Conservation (phyloP, 768 basidiomycete species). For the Tylopilus intermedius region DNA sequence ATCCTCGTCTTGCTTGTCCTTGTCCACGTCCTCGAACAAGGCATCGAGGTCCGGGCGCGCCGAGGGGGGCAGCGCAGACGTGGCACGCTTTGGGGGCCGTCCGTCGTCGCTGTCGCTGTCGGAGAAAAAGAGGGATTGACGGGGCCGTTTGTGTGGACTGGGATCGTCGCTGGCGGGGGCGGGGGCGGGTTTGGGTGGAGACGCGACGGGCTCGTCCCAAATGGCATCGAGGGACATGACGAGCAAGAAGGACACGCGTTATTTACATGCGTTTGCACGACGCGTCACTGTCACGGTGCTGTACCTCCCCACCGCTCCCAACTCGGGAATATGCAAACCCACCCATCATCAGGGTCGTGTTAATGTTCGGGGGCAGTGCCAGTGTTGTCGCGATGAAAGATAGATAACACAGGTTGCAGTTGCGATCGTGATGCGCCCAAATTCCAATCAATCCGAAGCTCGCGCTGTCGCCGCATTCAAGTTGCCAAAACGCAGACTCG, state of each 20-base stretch:
- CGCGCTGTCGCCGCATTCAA: too few relatives aligned
- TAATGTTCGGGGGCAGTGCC: too few relatives aligned
- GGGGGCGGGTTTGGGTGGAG: constrained; percentile 12
- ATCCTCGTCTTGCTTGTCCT: constrained; percentile 43
- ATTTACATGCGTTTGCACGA: constrained; percentile 23
- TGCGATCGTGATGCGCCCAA: too few relatives aligned
- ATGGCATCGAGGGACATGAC: constrained; percentile 48
- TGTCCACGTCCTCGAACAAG: constrained; percentile 45
- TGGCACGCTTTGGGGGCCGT: constrained; percentile 22
- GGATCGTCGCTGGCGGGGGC: constrained; percentile 15
- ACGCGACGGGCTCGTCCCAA: constrained; percentile 50
- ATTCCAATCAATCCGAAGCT: too few relatives aligned
- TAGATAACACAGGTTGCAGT: too few relatives aligned
- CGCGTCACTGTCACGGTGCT: not conserved
- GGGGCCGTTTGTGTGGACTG: constrained; percentile 29
- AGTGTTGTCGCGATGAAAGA: too few relatives aligned
- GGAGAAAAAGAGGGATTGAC: constrained; percentile 52
- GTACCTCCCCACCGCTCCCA: too few relatives aligned
- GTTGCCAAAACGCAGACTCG: too few relatives aligned
- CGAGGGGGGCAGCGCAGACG: constrained; percentile 10
- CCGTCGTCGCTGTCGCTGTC: constrained; percentile 43
- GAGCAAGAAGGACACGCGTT: constrained; percentile 20
- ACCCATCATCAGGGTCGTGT: too few relatives aligned
- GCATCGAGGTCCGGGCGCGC: constrained; percentile 34
- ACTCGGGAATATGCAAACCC: too few relatives aligned